Evolutionary conservation across 306 rosid species (phyloP).

Genomic region (Urtica urens): DNA sequence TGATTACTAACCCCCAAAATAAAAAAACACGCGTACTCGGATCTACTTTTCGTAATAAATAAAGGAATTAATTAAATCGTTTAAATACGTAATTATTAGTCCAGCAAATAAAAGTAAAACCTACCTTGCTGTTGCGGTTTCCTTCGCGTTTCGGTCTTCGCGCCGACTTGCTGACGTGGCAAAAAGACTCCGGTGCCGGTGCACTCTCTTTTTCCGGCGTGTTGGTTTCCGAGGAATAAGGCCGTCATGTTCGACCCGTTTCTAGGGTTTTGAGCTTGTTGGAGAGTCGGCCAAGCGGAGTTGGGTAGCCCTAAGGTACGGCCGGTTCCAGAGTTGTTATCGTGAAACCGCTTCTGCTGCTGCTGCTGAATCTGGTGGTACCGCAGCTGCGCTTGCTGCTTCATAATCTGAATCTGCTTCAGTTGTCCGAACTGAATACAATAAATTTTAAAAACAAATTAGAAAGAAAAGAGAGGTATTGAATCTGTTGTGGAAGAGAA

Average conservation of each 20-base stretch:
- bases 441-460: neutral
- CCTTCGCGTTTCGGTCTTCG: slow-evolving; percentile 16
- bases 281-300: slow-evolving; percentile 58
- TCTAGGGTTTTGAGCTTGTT: slow-evolving; percentile 23
- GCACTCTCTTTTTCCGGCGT: slow-evolving; percentile 25
- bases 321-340: slow-evolving; percentile 9
- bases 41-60: too few species aligned
- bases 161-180: slow-evolving; percentile 37
- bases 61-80: too few species aligned
- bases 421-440: slow-evolving; percentile 32
- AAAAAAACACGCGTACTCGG: too few species aligned
- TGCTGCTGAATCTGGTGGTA: slow-evolving; percentile 25
- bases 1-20: too few species aligned
- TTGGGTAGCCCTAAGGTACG: slow-evolving; percentile 31
- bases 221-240: slow-evolving; percentile 22
- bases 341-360: slow-evolving; percentile 17
- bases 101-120: neutral
- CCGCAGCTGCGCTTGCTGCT: slow-evolving; percentile 18
- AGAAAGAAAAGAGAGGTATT: neutral
- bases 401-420: slow-evolving; percentile 42
- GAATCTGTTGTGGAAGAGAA: neutral
- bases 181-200: slow-evolving; percentile 83
- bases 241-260: slow-evolving; percentile 39
- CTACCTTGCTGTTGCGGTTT: slow-evolving; percentile 58
- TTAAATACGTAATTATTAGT: neutral